Conservation (phyloP, 2,329 filamentous ascomycete species). For the Coniochaeta prunicola region DNA sequence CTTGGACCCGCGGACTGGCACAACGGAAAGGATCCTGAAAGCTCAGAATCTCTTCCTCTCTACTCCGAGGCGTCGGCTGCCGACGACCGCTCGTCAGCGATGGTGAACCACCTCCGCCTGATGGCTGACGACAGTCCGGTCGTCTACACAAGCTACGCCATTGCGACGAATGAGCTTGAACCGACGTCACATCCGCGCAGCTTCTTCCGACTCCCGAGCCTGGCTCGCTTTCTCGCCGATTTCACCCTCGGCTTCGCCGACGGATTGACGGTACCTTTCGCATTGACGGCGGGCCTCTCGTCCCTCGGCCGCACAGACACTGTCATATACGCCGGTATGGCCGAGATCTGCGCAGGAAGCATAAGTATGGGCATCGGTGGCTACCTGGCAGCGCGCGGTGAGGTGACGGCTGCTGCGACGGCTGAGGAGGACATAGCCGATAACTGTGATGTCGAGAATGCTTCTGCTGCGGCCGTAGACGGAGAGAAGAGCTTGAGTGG, state of each 20-base stretch:
- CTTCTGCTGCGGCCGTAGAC: background rate
- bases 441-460: background rate
- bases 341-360: constrained; percentile 62
- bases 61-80: background rate
- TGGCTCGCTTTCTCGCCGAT: constrained; percentile 5
- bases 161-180: background rate
- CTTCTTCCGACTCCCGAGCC: background rate
- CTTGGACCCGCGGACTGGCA: background rate
- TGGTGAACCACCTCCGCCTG: background rate
- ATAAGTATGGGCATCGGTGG: constrained; percentile 70
- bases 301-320: constrained; percentile 53
- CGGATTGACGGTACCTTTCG: constrained; percentile 69
- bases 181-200: background rate
- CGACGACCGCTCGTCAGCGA: background rate
- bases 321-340: constrained; percentile 60
- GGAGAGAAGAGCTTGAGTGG: background rate
- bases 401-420: background rate
- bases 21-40: background rate
- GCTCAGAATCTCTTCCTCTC: constrained; percentile 1
- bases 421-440: constrained; percentile 15
- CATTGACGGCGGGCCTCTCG: constrained; percentile 62
- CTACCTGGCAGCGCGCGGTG: constrained; percentile 52
- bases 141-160: background rate
- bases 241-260: constrained; percentile 57
- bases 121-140: background rate